A percentile compares a stretch with the other conserved stretches of the same genome.
Conservation (phyloP, 176 grass and related monocot genomes). For the Rhynchospora breviuscula region DNA sequence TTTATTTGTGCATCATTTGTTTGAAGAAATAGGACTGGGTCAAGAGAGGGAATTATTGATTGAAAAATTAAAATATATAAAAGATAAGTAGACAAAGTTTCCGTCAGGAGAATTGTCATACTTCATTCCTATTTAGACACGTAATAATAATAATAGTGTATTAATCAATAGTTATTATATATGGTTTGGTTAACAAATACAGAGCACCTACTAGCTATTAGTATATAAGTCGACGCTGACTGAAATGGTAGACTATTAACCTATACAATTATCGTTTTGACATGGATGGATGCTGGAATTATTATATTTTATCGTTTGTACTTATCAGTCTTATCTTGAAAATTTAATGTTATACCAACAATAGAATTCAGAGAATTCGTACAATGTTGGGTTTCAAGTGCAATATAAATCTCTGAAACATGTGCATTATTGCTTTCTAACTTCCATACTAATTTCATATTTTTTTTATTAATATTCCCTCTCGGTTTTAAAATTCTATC, state of each 20-base stretch:
- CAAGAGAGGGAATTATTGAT: neutral
- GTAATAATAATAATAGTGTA: neutral
- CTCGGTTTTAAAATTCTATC: neutral
- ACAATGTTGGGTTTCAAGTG: neutral
- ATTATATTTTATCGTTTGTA: neutral
- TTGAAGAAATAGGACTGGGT: neutral
- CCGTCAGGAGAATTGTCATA: neutral
- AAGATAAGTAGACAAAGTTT: neutral
- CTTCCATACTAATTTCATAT: neutral
- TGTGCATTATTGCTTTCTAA: neutral
- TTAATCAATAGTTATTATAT: neutral
- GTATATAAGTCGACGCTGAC: constrained; percentile 2
- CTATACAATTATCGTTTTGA: neutral
- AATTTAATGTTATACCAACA: neutral
- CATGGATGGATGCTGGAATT: neutral
- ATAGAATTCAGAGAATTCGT: neutral
- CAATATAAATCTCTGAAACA: neutral
- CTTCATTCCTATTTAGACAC: neutral
- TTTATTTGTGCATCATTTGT: neutral
- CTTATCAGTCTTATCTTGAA: neutral
- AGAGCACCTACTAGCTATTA: neutral
- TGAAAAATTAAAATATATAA: neutral
- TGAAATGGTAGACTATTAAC: neutral
- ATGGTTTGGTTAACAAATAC: neutral
- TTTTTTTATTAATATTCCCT: neutral